These are phyloP conservation scores for Clausena lansium DNA, from an alignment of 345 rosid genomes.

Conservation along the genomic window DNA sequence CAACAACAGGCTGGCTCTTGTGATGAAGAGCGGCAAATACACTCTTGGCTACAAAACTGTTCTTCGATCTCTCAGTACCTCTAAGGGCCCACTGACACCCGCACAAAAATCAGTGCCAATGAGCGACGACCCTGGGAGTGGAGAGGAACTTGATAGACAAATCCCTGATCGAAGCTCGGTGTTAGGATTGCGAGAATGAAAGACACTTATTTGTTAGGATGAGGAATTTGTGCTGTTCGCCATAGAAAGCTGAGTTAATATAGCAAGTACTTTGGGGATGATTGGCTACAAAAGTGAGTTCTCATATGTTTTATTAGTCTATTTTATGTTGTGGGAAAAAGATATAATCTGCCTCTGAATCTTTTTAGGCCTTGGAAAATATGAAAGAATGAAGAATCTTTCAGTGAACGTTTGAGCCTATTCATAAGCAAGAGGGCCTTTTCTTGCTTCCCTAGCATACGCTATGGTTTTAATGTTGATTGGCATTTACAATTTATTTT, in stretches of 20 bases:
- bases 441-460: background rate
- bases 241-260: background rate
- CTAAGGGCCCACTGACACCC: too few species aligned
- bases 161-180: too few species aligned
- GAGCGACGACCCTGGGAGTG: too few species aligned
- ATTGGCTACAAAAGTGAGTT: background rate
- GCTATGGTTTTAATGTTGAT: background rate
- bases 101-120: too few species aligned
- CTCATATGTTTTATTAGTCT: background rate
- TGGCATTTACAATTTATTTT: slow-evolving; percentile 14
- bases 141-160: too few species aligned
- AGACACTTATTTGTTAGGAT: background rate
- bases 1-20: too few species aligned
- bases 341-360: background rate
- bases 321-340: background rate
- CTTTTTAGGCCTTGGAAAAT: background rate
- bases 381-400: background rate
- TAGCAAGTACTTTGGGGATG: background rate
- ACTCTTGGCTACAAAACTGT: too few species aligned
- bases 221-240: background rate
- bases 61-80: too few species aligned
- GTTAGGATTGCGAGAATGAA: too few species aligned
- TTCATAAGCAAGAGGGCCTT: background rate
- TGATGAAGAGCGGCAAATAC: too few species aligned
- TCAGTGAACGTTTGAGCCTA: background rate